Evolutionary conservation across 495 filamentous ascomycete genomes (phyloP).

Genomic region (Aspergillus hancockii): DNA sequence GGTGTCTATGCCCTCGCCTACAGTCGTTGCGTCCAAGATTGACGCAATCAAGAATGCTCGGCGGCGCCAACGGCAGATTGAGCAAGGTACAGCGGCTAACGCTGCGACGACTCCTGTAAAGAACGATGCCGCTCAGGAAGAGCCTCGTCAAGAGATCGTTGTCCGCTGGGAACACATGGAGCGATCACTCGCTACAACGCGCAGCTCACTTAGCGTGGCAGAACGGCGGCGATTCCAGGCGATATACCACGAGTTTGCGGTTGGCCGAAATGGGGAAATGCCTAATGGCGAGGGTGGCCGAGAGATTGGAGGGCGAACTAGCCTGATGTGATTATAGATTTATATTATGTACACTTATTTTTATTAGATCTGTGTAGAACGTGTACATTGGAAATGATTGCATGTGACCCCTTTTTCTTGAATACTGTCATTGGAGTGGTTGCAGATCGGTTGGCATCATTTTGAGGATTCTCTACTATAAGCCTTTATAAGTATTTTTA

Average conservation of each 20-base stretch:
- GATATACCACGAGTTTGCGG: conserved; percentile 92
- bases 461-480: no score
- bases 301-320: conserved; percentile 90
- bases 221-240: conserved; percentile 71
- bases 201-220: conserved; percentile 75
- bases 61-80: conserved; percentile 57
- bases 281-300: conserved; percentile 82
- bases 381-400: neutral
- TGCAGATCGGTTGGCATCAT: no score
- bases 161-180: conserved; percentile 86
- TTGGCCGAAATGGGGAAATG: conserved; percentile 91
- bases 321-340: conserved; percentile 70
- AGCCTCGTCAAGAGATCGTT: conserved; percentile 66
- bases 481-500: no score
- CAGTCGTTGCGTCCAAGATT: conserved; percentile 72
- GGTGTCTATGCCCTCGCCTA: conserved; percentile 58
- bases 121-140: conserved; percentile 35
- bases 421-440: neutral
- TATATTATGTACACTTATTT: conserved; percentile 13
- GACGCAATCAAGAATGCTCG: conserved; percentile 68
- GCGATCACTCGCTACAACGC: conserved; percentile 72
- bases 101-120: conserved; percentile 24
- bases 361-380: neutral
- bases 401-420: no score
- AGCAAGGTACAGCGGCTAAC: conserved; percentile 39